Evolutionary conservation across 75 land plant species (phyloP).

Genomic region (Selaginella moellendorffii): DNA sequence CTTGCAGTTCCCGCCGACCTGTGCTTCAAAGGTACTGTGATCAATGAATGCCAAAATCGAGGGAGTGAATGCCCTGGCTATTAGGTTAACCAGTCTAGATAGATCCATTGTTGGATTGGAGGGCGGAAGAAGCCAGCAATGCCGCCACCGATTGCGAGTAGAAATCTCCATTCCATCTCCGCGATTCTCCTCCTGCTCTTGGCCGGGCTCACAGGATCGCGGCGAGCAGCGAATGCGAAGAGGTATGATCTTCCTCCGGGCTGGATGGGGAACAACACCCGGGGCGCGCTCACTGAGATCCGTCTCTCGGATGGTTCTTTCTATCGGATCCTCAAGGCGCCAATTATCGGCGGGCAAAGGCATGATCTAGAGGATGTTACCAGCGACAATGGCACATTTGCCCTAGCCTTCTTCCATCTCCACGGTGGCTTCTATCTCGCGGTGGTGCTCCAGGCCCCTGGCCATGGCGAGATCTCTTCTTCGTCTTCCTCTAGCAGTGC

Average conservation of each 20-base stretch:
- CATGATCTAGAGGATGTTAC: neutral
- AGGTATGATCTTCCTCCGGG: neutral
- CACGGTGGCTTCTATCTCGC: neutral
- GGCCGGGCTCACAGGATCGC: too few species aligned
- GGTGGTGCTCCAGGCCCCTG: neutral
- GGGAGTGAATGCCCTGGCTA: too few species aligned
- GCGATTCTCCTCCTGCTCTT: neutral
- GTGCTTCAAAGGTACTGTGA: too few species aligned
- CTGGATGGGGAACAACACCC: neutral
- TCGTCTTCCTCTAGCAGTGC: too few species aligned
- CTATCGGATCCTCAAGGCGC: neutral
- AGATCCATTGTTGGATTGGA: too few species aligned
- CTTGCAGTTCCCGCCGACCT: too few species aligned
- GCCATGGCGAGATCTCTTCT: too few species aligned
- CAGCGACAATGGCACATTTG: neutral
- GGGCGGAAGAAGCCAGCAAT: too few species aligned
- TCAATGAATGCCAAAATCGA: too few species aligned
- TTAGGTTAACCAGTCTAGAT: too few species aligned
- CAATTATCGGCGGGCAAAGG: neutral
- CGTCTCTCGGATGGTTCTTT: neutral
- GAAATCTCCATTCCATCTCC: neutral
- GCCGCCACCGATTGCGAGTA: too few species aligned
- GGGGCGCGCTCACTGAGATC: neutral
- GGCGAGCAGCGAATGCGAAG: neutral
- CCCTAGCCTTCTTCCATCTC: neutral